Evolutionary conservation across 129 eudicot species (phyloP).

Genomic region (Daucus carota): DNA sequence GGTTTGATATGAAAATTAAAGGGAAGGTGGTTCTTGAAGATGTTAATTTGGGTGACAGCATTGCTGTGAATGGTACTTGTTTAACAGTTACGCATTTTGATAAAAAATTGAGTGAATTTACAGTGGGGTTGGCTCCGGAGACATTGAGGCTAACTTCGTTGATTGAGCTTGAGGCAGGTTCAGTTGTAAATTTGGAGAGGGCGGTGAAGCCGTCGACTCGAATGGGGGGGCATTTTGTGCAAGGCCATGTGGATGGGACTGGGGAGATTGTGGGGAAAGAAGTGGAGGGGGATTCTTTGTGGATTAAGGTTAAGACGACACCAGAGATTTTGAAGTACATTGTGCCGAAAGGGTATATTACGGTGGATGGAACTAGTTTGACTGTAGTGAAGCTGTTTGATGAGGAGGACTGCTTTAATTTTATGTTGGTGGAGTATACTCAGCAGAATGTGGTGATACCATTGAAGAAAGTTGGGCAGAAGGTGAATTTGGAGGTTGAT

Average conservation of each 20-base stretch:
- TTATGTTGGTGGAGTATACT: conserved; percentile 89
- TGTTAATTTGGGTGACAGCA: conserved; percentile 49
- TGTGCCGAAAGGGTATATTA: conserved; percentile 84
- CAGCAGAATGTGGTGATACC: conserved; percentile 87
- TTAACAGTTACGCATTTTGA: conserved; percentile 2
- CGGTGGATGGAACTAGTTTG: conserved; percentile 94
- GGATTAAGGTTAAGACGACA: conserved; percentile 73
- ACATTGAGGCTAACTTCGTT: conserved; percentile 64
- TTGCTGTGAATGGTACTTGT: conserved; percentile 54
- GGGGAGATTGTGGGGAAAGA: conserved; percentile 65
- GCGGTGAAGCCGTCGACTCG: conserved; percentile 66
- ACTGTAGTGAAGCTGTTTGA: conserved; percentile 87
- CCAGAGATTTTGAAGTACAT: conserved; percentile 72
- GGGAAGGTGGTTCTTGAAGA: conserved; percentile 38
- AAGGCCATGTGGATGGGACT: conserved; percentile 92
- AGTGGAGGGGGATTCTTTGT: conserved; percentile 75
- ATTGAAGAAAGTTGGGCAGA: conserved; percentile 68
- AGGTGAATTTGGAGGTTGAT: conserved; percentile 96
- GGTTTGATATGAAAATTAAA: conserved; percentile 36
- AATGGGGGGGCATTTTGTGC: conserved; percentile 98
- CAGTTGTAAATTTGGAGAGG: conserved; percentile 74
- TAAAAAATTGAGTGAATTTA: conserved; percentile 30
- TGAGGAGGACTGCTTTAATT: conserved; percentile 62
- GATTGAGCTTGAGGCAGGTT: conserved; percentile 51
- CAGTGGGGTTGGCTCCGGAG: conserved; percentile 68